Evolutionary conservation across 1,284 basidiomycete species (phyloP).

Genomic region (Rhodotorula sp.): DNA sequence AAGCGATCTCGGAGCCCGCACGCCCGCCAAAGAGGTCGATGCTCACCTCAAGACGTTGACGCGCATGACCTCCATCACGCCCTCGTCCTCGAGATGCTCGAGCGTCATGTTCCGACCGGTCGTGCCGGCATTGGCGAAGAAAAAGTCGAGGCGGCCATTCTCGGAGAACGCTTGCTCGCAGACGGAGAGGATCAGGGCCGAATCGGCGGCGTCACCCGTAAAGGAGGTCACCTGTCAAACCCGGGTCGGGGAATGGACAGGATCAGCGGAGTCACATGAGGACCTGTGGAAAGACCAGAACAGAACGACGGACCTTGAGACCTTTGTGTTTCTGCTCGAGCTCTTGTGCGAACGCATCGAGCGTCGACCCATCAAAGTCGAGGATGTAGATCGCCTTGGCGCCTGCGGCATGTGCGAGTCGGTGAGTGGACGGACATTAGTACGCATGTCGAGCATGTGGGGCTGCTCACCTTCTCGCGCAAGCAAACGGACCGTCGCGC

Average conservation of each 20-base stretch:
- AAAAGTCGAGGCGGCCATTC: conserved; percentile 82
- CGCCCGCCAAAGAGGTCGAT: background rate
- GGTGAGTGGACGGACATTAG: background rate
- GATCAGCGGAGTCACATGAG: background rate
- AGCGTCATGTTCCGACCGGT: conserved; percentile 53
- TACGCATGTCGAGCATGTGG: background rate
- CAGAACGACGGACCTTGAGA: conserved; percentile 63
- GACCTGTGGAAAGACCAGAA: no score
- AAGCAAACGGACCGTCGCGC: conserved; percentile 70
- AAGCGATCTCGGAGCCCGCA: no score
- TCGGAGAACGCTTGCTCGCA: conserved; percentile 73
- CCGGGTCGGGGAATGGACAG: background rate
- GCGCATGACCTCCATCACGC: conserved; percentile 73
- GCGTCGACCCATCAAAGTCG: conserved; percentile 69
- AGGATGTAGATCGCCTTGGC: conserved; percentile 80
- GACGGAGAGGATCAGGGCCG: conserved; percentile 65
- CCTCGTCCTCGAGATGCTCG: conserved; percentile 59
- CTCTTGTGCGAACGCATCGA: conserved; percentile 67
- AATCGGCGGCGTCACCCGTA: conserved; percentile 79
- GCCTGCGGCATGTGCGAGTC: conserved; percentile 55
- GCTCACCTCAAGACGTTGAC: conserved; percentile 80
- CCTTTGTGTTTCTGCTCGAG: conserved; percentile 70
- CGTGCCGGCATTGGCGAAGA: conserved; percentile 80
- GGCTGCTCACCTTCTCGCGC: conserved; percentile 69
- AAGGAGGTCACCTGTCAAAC: conserved; percentile 62